Evolutionary conservation across 2,329 filamentous ascomycete species (phyloP), one percentile per base, ranked within the genome.

Genomic region (Fusarium coffeatum): DNA sequence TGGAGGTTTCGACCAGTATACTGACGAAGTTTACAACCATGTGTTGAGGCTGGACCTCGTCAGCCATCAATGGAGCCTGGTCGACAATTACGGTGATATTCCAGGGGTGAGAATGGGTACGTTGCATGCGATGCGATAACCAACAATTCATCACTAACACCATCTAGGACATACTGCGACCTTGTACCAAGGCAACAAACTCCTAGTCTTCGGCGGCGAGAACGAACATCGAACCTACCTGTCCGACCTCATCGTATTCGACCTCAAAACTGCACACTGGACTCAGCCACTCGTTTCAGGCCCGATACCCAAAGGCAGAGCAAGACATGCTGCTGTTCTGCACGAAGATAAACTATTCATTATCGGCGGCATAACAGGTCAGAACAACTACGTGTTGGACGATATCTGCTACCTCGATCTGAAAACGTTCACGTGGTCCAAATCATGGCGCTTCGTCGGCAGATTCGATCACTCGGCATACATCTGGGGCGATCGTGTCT

Each of bases 21-120:
- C 96, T 1, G 96, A 99, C 79, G 96, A 99, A 83, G 93, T 99
- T 20, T 99, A 99, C 82, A 99, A 99, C 78, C 96, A 99, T 82
- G 96, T 99, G 43, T 85, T 99, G 69, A 91, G 90, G 74, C 83
- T 99, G 54, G 94, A 99, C 79, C 87, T 99, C 68, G 86, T 91
- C 66, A 94, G 91, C 68, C 90, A 96, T 73, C 93, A 96, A 79
- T 99, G 96, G 96, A 96, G 89, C 72, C 84, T 99, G 53, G 95
- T 99, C 22, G 96, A 98, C 82, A 99, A 99, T 81, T 99, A 97
- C 83, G 96, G 96, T 34, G 95, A 98, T 81, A 98, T 98, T 71
- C 95, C 95, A 7, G 95, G 95, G 16, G 95, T 98, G 51, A 90
- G 95, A 72, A 98, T 98, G 96, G 95, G 94, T 93, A 85, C 73